These are phyloP conservation scores for Litchi chinensis DNA, from an alignment of 345 rosid species.

Conservation along the genomic window DNA sequence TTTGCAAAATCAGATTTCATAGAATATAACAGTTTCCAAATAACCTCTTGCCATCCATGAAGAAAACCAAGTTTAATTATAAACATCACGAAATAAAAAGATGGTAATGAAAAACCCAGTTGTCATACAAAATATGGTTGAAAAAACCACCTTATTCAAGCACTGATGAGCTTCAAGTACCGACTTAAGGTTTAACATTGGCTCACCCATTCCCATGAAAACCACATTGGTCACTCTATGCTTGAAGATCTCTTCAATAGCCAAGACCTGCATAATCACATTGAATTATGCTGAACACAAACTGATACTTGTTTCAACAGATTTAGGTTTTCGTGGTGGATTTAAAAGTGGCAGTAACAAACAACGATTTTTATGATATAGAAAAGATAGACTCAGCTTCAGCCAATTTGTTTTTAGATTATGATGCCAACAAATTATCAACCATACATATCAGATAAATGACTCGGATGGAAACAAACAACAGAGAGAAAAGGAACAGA, in stretches of 20 bases:
- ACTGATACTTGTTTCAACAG: not conserved
- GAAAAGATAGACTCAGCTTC: not conserved
- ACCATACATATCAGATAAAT: not conserved
- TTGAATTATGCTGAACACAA: not conserved
- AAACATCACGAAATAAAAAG: conserved; percentile 8
- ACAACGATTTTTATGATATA: not conserved
- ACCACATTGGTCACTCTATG: conserved; percentile 95
- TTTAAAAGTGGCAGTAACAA: not conserved
- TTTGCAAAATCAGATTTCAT: not conserved
- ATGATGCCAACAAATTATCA: not conserved
- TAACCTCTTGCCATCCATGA: not conserved
- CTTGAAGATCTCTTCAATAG: conserved; percentile 85
- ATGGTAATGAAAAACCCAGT: not conserved
- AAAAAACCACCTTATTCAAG: conserved; percentile 72
- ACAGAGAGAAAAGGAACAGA: not conserved
- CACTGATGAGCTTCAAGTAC: conserved; percentile 94
- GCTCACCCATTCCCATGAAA: conserved; percentile 99
- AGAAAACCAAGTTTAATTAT: conserved; percentile 1
- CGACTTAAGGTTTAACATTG: conserved; percentile 89
- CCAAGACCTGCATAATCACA: conserved; percentile 62
- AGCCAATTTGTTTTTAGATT: not conserved
- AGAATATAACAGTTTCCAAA: not conserved
- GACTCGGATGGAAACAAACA: conserved; percentile 10
- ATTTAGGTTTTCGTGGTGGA: not conserved
- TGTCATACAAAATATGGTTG: not conserved